phyloP scores from a whole-genome alignment of 768 basidiomycete genomes.

The Russula brevipes region DNA sequence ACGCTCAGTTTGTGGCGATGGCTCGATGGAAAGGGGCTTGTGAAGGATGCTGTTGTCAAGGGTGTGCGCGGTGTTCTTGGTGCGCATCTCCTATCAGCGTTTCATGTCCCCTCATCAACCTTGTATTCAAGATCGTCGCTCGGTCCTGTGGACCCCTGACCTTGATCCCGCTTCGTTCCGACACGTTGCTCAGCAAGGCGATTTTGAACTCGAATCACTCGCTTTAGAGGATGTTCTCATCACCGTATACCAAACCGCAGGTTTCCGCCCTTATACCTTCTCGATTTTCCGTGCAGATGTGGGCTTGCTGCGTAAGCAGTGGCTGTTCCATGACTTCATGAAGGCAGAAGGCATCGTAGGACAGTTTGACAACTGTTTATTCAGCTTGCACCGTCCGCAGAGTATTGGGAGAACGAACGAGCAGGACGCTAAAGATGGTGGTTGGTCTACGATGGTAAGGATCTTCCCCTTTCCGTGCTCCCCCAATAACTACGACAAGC shows the following conservation, averaged over 20 bases:
- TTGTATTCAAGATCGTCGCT: conserved; percentile 64
- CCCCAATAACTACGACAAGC: background rate
- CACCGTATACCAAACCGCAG: conserved; percentile 89
- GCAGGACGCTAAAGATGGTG: conserved; percentile 74
- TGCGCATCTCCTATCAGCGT: conserved; percentile 32
- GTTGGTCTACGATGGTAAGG: conserved; percentile 43
- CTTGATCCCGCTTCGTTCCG: conserved; percentile 78
- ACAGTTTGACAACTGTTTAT: conserved; percentile 95
- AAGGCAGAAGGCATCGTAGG: conserved; percentile 91
- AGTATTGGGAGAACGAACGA: conserved; percentile 89
- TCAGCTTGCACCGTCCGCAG: conserved; percentile 94
- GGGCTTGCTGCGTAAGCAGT: conserved; percentile 78
- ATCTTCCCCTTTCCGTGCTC: background rate
- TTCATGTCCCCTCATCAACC: background rate
- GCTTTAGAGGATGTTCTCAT: conserved; percentile 90
- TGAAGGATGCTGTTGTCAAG: conserved; percentile 86
- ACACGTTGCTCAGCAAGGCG: conserved; percentile 65
- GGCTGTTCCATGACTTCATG: conserved; percentile 93
- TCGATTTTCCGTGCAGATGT: conserved; percentile 94
- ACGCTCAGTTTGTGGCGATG: conserved; percentile 86
- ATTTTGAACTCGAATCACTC: conserved; percentile 87
- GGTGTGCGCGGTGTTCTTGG: conserved; percentile 93
- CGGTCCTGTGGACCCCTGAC: conserved; percentile 79
- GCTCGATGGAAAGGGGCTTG: conserved; percentile 92
- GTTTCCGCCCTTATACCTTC: conserved; percentile 87